phyloP scores from a whole-genome alignment of 208 protist species.

The Porcisia deanei region DNA sequence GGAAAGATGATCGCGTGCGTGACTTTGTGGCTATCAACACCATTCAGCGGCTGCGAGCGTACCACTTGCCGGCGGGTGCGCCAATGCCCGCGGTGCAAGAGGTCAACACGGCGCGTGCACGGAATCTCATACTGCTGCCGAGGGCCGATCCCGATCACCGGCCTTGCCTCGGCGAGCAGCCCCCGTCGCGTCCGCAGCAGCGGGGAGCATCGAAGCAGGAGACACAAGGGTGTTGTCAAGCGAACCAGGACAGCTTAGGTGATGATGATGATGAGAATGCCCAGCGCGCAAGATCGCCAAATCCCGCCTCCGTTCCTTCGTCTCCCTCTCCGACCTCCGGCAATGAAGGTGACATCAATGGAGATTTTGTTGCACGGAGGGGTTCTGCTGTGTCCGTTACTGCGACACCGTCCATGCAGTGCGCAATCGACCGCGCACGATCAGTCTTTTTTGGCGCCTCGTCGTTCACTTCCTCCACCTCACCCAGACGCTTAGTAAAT shows the following conservation, averaged over 20 bases:
- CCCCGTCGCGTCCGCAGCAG: constrained; percentile 15
- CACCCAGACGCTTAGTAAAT: constrained; percentile 46
- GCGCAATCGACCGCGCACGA: constrained; percentile 63
- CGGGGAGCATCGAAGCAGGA: constrained; percentile 10
- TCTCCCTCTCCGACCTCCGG: constrained; percentile 1
- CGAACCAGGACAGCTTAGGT: not conserved
- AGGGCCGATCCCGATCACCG: constrained; percentile 57
- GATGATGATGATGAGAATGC: not conserved
- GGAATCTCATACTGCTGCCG: constrained; percentile 68
- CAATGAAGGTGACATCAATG: not conserved
- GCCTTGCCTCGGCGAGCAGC: constrained; percentile 42
- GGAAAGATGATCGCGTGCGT: constrained; percentile 79
- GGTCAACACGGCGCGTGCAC: constrained; percentile 57
- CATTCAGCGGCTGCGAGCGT: constrained; percentile 77
- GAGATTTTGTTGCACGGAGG: not conserved
- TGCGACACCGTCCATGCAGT: constrained; percentile 13
- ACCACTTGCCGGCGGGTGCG: constrained; percentile 47
- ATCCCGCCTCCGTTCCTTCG: not conserved
- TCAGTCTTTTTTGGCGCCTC: constrained; percentile 65
- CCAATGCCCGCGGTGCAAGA: constrained; percentile 51
- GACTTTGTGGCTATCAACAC: constrained; percentile 88
- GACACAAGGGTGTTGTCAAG: not conserved
- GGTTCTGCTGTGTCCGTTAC: no score
- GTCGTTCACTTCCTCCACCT: constrained; percentile 67
- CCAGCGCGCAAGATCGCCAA: not conserved